phyloP scores from a whole-genome alignment of 768 basidiomycete species.

The Pleurotus citrinopileatus region DNA sequence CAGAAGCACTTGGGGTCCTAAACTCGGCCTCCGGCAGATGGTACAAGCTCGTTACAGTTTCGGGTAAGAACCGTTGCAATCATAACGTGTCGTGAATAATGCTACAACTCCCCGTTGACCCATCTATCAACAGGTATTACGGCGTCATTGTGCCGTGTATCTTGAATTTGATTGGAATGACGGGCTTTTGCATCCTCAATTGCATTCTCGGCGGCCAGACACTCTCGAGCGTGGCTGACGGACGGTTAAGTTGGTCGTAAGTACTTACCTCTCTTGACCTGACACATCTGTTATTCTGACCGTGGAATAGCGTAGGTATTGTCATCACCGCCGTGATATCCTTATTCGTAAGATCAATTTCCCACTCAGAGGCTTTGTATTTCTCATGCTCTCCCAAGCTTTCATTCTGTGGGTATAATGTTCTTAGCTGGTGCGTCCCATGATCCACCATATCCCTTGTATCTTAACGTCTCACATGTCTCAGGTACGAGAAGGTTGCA shows the following conservation, averaged over 20 bases:
- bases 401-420: slow-evolving; percentile 55
- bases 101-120: no score
- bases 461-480: not conserved
- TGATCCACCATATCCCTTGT: not conserved
- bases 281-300: no score
- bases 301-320: slow-evolving; percentile 42
- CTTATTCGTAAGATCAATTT: slow-evolving; percentile 36
- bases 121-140: slow-evolving; percentile 42
- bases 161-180: slow-evolving; percentile 50
- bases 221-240: slow-evolving; percentile 26
- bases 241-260: slow-evolving; percentile 28
- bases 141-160: slow-evolving; percentile 45
- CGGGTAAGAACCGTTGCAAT: slow-evolving; percentile 20
- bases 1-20: slow-evolving; percentile 71
- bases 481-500: slow-evolving; percentile 51
- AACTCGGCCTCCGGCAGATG: slow-evolving; percentile 80
- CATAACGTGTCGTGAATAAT: not conserved
- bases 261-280: no score
- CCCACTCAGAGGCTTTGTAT: not conserved
- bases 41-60: slow-evolving; percentile 49
- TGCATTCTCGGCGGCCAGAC: slow-evolving; percentile 57
- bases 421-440: slow-evolving; percentile 41
- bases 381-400: slow-evolving; percentile 27
- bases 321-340: slow-evolving; percentile 53
- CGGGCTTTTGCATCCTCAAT: slow-evolving; percentile 61